Evolutionary conservation across 805 yeast species (phyloP), one percentile per base, ranked within the genome.

Genomic region (Candida parachauliodes): DNA sequence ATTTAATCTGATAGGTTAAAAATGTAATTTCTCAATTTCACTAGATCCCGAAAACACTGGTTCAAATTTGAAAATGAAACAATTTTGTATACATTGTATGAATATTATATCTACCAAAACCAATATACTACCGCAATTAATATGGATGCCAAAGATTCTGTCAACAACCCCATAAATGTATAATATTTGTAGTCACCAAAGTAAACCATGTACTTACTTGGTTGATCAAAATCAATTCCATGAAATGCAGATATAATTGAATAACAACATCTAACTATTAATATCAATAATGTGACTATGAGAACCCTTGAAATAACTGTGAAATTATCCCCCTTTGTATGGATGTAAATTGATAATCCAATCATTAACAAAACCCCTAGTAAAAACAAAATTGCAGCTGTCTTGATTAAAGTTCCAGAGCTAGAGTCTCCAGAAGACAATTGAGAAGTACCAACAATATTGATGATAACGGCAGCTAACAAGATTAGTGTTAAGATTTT

Each of bases 111-210:
- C 16, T 16, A 35, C 38, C 32, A 37, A 27, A 10, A 17, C 30
- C 31, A 29, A 30, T 34, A 34, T 16, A 32, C 37, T 9, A 28
- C 9, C 23, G 31, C 27, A 21, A 34, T 30, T n/a, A 39, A 19
- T 8, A 25, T 17, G 4, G 32, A 17, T 6, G 37, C 32, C 6
- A 39, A 17, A 1, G 24, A 14, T 22, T 39, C 43, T 22, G 31
- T 16, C n/a, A 39, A 20, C 11, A 61, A 47, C n/a, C 45, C 44
- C 35, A 42, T 18, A 30, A 47, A 45, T 8, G 43, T 34, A 34
- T 46, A 45, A 28, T 45, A 47, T 27, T 42, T 15, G 15, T 36
- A 47, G 8, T 42, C 28, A 23, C 50, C 48, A 34, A 44, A 40
- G 20, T 40, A 33, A 14, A 48, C 32, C 36, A 41, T 33, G 28